Conservation (phyloP, 306 rosid species). For the Quercus mongolica region DNA sequence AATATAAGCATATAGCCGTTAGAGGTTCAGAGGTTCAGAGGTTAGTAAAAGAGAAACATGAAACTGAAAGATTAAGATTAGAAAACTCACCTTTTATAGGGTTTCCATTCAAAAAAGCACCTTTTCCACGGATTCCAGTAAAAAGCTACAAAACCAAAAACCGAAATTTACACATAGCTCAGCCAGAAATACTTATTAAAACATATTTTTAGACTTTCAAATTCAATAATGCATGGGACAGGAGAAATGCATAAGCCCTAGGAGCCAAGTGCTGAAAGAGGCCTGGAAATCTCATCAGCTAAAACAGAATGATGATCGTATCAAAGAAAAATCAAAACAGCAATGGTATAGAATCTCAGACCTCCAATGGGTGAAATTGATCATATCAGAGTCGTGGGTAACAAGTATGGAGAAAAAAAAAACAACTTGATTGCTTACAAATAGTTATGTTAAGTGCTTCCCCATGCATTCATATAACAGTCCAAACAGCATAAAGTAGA, state of each 20-base stretch:
- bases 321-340: not conserved
- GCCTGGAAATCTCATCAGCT: not conserved
- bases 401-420: not conserved
- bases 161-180: constrained; percentile 22
- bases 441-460: not conserved
- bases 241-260: not conserved
- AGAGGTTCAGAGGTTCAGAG: not conserved
- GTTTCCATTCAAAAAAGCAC: constrained; percentile 80
- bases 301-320: not conserved
- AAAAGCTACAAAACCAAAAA: constrained; percentile 56
- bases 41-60: not conserved
- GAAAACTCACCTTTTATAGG: constrained; percentile 68
- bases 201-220: constrained; percentile 7
- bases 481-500: not conserved
- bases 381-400: not conserved
- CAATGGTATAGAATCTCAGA: constrained; percentile 3
- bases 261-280: not conserved
- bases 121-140: constrained; percentile 75
- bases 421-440: not conserved
- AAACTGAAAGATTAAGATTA: constrained; percentile 12
- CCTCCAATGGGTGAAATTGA: constrained; percentile 2
- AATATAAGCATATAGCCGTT: constrained; percentile 18
- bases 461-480: constrained; percentile 1
- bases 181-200: constrained; percentile 9
- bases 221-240: not conserved